Percentiles rank a stretch among this genome's conserved stretches.
These are phyloP conservation scores for Cryptomeria japonica DNA, from an alignment of 75 land plant species.

Conservation along the genomic window DNA sequence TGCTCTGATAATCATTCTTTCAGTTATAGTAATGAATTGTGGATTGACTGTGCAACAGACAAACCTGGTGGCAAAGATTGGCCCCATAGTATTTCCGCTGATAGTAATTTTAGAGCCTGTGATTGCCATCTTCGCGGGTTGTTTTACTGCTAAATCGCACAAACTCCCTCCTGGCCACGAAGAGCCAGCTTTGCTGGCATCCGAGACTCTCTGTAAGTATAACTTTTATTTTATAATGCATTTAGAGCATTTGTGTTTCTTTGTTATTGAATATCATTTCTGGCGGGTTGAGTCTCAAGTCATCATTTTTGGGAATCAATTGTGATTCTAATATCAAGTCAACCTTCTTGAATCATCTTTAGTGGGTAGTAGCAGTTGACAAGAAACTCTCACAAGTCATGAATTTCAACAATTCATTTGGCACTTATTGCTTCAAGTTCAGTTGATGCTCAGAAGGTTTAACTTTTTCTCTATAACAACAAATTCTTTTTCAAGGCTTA, in stretches of 20 bases:
- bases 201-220: conserved; percentile 8
- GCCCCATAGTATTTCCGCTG: background rate
- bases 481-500: background rate
- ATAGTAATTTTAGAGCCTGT: background rate
- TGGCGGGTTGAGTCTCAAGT: background rate
- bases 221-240: background rate
- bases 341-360: background rate
- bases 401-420: background rate
- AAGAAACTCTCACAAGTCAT: background rate
- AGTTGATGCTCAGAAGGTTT: background rate
- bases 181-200: background rate
- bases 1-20: background rate
- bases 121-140: background rate
- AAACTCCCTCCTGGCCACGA: background rate
- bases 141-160: background rate
- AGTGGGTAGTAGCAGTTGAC: background rate
- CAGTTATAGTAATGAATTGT: background rate
- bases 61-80: background rate
- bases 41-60: background rate
- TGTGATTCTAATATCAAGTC: background rate
- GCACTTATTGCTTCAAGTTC: background rate
- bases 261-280: background rate
- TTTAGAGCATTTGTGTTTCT: background rate
- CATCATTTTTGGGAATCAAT: background rate
- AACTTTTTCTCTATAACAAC: background rate